A percentile compares a stretch with the other conserved stretches of the same genome.
Conservation (phyloP, 2,329 filamentous ascomycete genomes). For the Zelopaecilomyces penicillatus region DNA sequence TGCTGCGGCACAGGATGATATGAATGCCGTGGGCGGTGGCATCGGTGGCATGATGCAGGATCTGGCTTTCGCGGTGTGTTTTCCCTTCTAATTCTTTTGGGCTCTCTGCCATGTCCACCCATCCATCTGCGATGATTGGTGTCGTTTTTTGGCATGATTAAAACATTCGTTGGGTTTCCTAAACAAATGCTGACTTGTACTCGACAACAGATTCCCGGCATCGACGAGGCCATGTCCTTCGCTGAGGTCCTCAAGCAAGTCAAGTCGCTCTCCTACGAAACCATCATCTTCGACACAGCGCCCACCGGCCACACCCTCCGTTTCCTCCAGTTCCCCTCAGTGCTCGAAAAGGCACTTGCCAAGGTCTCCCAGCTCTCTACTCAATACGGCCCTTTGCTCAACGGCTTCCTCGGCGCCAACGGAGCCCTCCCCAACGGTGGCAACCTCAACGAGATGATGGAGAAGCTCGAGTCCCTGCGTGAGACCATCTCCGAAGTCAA, state of each 20-base stretch:
- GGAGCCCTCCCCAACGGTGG: constrained; percentile 78
- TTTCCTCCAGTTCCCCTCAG: constrained; percentile 96
- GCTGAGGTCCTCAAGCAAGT: constrained; percentile 99
- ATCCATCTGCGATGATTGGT: background rate
- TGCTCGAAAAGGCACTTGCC: constrained; percentile 96
- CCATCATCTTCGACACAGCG: constrained; percentile 98
- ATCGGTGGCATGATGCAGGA: constrained; percentile 99
- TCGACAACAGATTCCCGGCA: constrained; percentile 74
- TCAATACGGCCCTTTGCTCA: constrained; percentile 93
- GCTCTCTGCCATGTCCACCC: background rate
- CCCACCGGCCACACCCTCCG: constrained; percentile 96
- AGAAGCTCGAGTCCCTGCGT: constrained; percentile 88
- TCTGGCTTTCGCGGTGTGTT: constrained; percentile 79
- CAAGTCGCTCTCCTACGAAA: constrained; percentile 96
- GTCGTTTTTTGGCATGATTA: background rate
- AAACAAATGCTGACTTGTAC: background rate
- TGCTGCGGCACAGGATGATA: constrained; percentile 47
- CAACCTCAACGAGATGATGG: constrained; percentile 82
- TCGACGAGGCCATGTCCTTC: constrained; percentile 99
- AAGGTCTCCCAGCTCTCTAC: constrained; percentile 90
- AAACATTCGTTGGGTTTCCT: background rate
- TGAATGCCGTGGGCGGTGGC: constrained; percentile 60
- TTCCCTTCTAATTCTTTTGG: background rate
- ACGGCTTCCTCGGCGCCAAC: constrained; percentile 78
- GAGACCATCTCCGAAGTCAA: constrained; percentile 95